Conservation (phyloP, 768 basidiomycete species). For the Neoboletus subvelutipes region DNA sequence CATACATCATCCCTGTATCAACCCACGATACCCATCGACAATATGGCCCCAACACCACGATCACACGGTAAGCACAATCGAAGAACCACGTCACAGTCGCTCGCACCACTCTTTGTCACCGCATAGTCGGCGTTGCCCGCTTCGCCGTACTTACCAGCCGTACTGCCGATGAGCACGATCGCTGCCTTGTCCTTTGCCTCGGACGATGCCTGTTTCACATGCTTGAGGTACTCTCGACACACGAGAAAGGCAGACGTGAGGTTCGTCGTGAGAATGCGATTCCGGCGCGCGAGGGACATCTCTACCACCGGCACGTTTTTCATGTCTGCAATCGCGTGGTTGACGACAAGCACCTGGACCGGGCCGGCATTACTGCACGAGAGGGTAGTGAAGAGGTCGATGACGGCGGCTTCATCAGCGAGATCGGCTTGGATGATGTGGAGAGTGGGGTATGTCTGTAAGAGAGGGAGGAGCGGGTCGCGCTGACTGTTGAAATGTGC, state of each 20-base stretch:
- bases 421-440: conserved; percentile 53
- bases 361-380: conserved; percentile 35
- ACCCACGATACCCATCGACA: not conserved
- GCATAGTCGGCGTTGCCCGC: conserved; percentile 64
- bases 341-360: conserved; percentile 59
- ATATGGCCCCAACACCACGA: not conserved
- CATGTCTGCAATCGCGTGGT: conserved; percentile 52
- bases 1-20: conserved; percentile 65
- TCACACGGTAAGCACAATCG: not conserved
- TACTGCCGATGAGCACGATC: conserved; percentile 65
- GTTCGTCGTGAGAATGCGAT: conserved; percentile 55
- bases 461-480: conserved; percentile 41
- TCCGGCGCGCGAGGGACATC: conserved; percentile 65
- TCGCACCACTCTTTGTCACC: conserved; percentile 59
- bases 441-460: conserved; percentile 33
- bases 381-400: conserved; percentile 42
- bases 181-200: conserved; percentile 51
- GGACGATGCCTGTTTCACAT: conserved; percentile 38
- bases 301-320: conserved; percentile 47
- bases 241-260: conserved; percentile 66
- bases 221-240: conserved; percentile 53
- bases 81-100: not conserved
- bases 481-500: conserved; percentile 30
- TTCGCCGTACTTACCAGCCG: conserved; percentile 70
- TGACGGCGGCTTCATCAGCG: conserved; percentile 49